Base-by-base conservation (phyloP, 106 monocot species). In the Platanthera zijinensis region DNA sequence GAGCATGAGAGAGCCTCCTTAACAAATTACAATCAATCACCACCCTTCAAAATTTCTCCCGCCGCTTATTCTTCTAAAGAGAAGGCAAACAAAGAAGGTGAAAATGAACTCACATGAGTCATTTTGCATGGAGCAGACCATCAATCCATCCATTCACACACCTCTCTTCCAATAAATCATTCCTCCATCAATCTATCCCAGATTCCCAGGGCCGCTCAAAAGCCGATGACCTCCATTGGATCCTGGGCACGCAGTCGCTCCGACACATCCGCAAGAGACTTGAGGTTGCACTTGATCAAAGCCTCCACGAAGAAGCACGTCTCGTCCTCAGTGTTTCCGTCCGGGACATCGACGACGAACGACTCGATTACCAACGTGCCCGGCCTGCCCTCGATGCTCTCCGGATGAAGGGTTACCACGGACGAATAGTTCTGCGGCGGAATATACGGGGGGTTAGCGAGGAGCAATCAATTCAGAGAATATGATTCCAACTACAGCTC, bases 241-340 rank as follows among this genome's bases (percentile, higher is more conserved):
- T 82, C 82, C 73, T 86, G 84, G 13, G 71, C 28, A 0, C 81
- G 76, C 13, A 87, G 73, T 14, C 73, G 76, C 76, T 86, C 84
- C 0, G 86, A 86, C 5, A 84, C 78, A 51, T 84, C 87, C 1
- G 86, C 84, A 3, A 90, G 71, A 2, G 84, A 91, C 28, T 84
- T 86, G 13, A 84, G 92, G 78, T 92, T 92, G 84, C 84, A 86
- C 64, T 89, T 92, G 80, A 92, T 84, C 53, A 92, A 32, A 7
- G 84, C 84, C 75, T 92, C 86, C 1, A 88, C 77, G 57, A 92
- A 89, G 81, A 76, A 84, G 82, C 85, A 81, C 0, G 89, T 89
- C 69, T 92, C 92, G 6, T 92, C 92, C 75, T 85, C 47, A n/a
- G 84, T 92, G 83, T 92, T 92, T 3, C 92, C 92, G 1, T 92